Evolutionary conservation across 2,329 filamentous ascomycete genomes (phyloP).

Genomic region (Peltaster fructicola): DNA sequence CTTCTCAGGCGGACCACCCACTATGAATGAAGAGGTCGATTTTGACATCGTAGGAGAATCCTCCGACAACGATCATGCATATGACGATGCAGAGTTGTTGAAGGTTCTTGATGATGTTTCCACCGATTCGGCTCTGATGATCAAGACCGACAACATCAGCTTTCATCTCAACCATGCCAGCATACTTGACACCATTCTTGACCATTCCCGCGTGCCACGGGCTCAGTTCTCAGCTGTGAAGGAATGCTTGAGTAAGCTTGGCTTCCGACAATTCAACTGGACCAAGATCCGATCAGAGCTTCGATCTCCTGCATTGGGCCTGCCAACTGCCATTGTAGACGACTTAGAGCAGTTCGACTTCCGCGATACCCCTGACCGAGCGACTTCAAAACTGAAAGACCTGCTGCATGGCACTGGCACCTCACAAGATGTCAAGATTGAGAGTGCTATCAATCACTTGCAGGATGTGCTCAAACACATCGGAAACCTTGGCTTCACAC

Average conservation of each 20-base stretch:
- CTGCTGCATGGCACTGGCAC: conserved; percentile 35
- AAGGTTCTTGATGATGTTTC: conserved; percentile 91
- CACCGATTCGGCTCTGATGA: conserved; percentile 56
- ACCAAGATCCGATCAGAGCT: conserved; percentile 68
- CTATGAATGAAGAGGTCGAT: conserved; percentile 73
- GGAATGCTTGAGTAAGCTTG: conserved; percentile 71
- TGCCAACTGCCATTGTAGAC: conserved; percentile 78
- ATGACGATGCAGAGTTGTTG: conserved; percentile 85
- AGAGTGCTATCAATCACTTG: conserved; percentile 45
- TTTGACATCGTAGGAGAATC: conserved; percentile 78
- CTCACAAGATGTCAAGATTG: conserved; percentile 6
- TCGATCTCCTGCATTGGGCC: conserved; percentile 59
- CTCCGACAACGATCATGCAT: conserved; percentile 59
- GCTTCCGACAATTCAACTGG: conserved; percentile 66
- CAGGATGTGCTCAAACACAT: conserved; percentile 61
- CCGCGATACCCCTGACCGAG: conserved; percentile 55
- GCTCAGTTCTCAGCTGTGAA: conserved; percentile 55
- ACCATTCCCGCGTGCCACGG: conserved; percentile 63
- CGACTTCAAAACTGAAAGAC: conserved; percentile 43
- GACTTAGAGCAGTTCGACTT: conserved; percentile 87
- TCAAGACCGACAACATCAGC: conserved; percentile 52
- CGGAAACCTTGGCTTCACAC: conserved; percentile 54
- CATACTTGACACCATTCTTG: conserved; percentile 73
- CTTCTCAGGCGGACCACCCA: conserved; percentile 61
- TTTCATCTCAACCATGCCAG: conserved; percentile 83